A percentile compares a stretch with the other conserved stretches of the same genome.
Conservation (phyloP, 2,329 filamentous ascomycete species). For the Neofusicoccum umdonicola region DNA sequence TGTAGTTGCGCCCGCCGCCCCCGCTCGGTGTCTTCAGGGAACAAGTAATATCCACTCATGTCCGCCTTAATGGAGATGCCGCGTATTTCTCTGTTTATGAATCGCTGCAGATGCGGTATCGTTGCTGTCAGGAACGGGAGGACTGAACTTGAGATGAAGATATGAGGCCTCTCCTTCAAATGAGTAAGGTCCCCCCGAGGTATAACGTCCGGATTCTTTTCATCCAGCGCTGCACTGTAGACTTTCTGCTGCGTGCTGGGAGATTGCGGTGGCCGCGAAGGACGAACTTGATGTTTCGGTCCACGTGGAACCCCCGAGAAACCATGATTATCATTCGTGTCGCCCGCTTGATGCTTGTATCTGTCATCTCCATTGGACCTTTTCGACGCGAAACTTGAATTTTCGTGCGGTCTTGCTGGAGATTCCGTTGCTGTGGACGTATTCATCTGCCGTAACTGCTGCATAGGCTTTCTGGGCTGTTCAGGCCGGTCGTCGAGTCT, state of each 20-base stretch:
- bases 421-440: not conserved
- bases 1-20: not conserved
- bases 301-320: not conserved
- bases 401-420: not conserved
- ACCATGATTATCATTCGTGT: not conserved
- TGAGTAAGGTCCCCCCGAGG: not conserved
- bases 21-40: not conserved
- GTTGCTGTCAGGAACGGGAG: not conserved
- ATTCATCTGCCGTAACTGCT: not conserved
- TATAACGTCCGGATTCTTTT: not conserved
- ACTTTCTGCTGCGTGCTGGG: not conserved
- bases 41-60: constrained; percentile 1
- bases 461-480: not conserved
- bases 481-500: not conserved
- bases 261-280: not conserved
- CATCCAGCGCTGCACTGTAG: not conserved
- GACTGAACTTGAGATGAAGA: constrained; percentile 7
- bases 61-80: not conserved
- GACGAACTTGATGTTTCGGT: not conserved
- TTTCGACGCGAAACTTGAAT: not conserved
- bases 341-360: not conserved
- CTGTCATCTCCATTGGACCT: not conserved
- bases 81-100: not conserved
- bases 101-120: not conserved
- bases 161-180: not conserved